Conservation (phyloP, 2,329 filamentous ascomycete species). For the Botrytis paeoniae region DNA sequence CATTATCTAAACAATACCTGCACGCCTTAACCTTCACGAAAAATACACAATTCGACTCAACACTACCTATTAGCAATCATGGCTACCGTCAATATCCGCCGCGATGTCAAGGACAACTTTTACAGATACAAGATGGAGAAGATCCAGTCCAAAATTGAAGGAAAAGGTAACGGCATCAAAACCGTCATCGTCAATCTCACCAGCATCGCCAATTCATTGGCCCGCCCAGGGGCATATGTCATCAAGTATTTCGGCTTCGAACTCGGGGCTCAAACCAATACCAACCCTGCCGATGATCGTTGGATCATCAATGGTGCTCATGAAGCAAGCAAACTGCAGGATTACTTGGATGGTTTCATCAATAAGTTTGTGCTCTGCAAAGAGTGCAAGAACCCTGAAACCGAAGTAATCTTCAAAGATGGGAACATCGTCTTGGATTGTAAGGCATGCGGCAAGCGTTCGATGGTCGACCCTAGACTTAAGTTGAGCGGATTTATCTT, state of each 20-base stretch:
- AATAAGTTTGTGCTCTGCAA: conserved; percentile 98
- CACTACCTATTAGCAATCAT: conserved; percentile 59
- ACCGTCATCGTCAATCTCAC: conserved; percentile 95
- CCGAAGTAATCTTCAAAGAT: conserved; percentile 92
- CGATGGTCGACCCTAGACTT: conserved; percentile 85
- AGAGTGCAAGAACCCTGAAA: conserved; percentile 99
- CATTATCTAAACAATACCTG: conserved; percentile 29
- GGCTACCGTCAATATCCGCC: conserved; percentile 97
- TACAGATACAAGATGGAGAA: conserved; percentile 99
- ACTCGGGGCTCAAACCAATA: conserved; percentile 97
- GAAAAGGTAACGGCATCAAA: conserved; percentile 99
- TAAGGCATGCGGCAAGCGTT: conserved; percentile 95
- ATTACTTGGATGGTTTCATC: conserved; percentile 98
- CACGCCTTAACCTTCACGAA: conserved; percentile 24
- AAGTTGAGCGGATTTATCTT: conserved; percentile 97
- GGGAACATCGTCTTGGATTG: conserved; percentile 90
- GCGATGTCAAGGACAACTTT: conserved; percentile 97
- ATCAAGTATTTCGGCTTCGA: conserved; percentile 99
- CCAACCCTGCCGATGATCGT: conserved; percentile 93
- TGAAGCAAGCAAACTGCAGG: conserved; percentile 91
- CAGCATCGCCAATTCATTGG: conserved; percentile 88
- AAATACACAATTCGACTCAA: conserved; percentile 26
- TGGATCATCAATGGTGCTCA: conserved; percentile 99
- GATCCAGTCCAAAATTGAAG: conserved; percentile 98
- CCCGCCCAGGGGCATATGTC: conserved; percentile 87